These are phyloP conservation scores for Kwoniella pini DNA, from an alignment of 768 basidiomycete species.

Conservation along the genomic window DNA sequence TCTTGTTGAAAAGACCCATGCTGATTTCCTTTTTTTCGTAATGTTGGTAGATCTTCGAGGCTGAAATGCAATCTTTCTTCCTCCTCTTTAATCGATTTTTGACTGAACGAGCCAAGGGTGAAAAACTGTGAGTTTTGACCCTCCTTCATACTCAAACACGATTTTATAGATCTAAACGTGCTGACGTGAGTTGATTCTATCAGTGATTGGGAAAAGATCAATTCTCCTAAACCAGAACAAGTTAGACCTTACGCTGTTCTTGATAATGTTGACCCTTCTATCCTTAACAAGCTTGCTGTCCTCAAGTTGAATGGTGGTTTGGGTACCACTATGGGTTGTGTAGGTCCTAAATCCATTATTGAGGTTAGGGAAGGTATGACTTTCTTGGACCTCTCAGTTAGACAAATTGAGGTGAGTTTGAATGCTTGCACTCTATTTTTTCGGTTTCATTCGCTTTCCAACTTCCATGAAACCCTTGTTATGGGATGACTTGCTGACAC, in stretches of 20 bases:
- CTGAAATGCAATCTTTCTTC: conserved; percentile 96
- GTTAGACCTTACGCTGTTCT: conserved; percentile 80
- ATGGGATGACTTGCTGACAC: too few species aligned
- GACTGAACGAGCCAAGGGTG: conserved; percentile 77
- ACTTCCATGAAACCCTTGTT: too few species aligned
- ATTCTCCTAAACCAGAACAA: conserved; percentile 80
- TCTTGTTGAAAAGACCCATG: too few species aligned
- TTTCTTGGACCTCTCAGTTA: conserved; percentile 89
- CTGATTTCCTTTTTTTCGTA: too few species aligned
- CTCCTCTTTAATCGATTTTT: conserved; percentile 94
- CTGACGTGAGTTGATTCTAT: not conserved
- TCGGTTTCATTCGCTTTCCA: too few species aligned
- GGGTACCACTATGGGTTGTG: conserved; percentile 70
- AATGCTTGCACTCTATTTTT: not conserved
- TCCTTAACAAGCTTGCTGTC: conserved; percentile 88
- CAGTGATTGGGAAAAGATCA: conserved; percentile 87
- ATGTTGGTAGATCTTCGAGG: conserved; percentile 75
- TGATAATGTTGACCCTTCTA: conserved; percentile 63
- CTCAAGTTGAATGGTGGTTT: conserved; percentile 95
- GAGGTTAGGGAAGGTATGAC: conserved; percentile 97
- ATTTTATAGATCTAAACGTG: not conserved
- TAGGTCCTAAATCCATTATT: conserved; percentile 81
- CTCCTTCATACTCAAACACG: not conserved
- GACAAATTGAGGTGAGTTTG: conserved; percentile 74
- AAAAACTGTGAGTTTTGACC: conserved; percentile 69